These are phyloP conservation scores for Phlyctochytrium bullatum DNA, from an alignment of 192 early-diverging fungal species.

Conservation along the genomic window DNA sequence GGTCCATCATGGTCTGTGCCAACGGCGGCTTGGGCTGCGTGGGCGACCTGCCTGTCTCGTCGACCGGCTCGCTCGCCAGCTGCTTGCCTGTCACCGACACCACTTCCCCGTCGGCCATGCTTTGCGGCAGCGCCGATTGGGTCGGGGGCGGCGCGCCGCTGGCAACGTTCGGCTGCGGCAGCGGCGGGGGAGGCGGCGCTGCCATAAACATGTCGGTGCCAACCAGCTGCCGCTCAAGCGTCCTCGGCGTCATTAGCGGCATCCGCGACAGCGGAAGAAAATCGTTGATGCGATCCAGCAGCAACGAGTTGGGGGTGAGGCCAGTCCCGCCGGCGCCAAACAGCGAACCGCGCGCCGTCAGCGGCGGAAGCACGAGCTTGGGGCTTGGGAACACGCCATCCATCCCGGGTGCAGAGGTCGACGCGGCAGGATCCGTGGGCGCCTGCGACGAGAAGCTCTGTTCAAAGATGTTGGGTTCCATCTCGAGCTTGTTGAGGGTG, in stretches of 20 bases:
- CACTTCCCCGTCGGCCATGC: no score
- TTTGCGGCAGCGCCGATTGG: no score
- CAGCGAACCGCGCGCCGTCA: background rate
- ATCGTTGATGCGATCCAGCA: background rate
- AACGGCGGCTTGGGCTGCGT: no score
- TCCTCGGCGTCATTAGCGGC: background rate
- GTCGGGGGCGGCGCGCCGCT: no score
- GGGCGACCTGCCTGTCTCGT: no score
- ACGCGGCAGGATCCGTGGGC: background rate
- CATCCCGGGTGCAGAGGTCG: background rate
- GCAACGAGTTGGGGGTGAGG: background rate
- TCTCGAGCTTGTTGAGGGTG: slow-evolving; percentile 61
- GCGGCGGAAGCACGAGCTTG: slow-evolving; percentile 66
- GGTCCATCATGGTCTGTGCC: no score
- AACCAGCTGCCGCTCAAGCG: background rate
- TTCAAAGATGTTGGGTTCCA: slow-evolving; percentile 89
- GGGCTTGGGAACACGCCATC: slow-evolving; percentile 39
- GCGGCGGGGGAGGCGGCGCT: background rate
- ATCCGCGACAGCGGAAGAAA: background rate
- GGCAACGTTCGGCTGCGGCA: no score
- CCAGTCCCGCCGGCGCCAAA: background rate
- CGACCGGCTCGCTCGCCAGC: no score
- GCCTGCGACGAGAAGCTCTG: slow-evolving; percentile 62
- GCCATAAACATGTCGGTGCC: background rate
- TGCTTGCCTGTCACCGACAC: no score